Evolutionary conservation across 2,329 filamentous ascomycete genomes (phyloP).

Genomic region (Phoma sp.): DNA sequence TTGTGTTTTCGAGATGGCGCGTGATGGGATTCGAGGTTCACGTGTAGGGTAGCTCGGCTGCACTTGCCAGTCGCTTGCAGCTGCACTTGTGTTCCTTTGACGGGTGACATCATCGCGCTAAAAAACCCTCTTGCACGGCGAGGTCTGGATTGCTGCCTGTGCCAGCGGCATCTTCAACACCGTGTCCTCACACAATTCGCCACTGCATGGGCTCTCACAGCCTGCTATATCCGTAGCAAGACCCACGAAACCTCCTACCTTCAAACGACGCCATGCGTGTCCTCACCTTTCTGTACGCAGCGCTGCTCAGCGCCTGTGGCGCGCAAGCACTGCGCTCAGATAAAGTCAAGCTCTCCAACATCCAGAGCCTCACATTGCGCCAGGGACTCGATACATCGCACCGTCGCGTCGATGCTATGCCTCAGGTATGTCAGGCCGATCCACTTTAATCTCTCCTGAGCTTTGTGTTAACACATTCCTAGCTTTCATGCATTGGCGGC

Average conservation of each 20-base stretch:
- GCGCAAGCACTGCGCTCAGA: constrained; percentile 49
- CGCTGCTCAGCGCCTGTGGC: constrained; percentile 41
- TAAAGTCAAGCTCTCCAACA: constrained; percentile 68
- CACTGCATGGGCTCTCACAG: constrained; percentile 22
- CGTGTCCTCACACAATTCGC: constrained; percentile 37
- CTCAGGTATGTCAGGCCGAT: constrained; percentile 51
- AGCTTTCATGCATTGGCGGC: constrained; percentile 78
- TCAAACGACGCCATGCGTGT: constrained; percentile 36
- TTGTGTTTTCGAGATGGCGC: constrained; percentile 16
- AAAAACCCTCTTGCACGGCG: constrained; percentile 15
- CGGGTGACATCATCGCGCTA: constrained; percentile 23
- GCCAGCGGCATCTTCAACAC: constrained; percentile 20
- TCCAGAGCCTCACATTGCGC: constrained; percentile 81
- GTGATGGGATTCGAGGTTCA: constrained; percentile 15
- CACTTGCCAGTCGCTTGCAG: constrained; percentile 2
- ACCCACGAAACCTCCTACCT: neutral
- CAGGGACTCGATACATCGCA: constrained; percentile 72
- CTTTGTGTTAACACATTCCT: constrained; percentile 19
- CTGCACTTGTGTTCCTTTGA: constrained; percentile 3
- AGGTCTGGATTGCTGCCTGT: constrained; percentile 25
- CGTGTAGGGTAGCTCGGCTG: constrained; percentile 9
- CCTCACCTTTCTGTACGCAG: constrained; percentile 39
- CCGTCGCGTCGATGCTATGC: constrained; percentile 77
- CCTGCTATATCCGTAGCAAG: neutral
- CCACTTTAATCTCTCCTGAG: neutral